Evolutionary conservation across 1,139 yeast genomes (phyloP).

Genomic region (Taphrina flavorubra): DNA sequence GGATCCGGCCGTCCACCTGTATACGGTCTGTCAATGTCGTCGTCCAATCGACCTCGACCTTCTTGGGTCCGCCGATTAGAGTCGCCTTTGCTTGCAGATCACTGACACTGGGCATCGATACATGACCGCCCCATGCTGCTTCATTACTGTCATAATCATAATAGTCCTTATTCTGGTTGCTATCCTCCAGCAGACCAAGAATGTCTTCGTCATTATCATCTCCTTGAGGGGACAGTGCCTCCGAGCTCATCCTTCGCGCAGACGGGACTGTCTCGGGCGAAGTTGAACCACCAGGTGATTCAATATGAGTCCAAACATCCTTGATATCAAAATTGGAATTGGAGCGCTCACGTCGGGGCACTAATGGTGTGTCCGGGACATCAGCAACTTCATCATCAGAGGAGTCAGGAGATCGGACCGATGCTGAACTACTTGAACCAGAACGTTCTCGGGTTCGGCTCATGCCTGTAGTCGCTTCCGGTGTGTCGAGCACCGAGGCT

Average conservation of each 20-base stretch:
- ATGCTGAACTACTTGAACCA: constrained; percentile 5
- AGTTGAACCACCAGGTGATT: background rate
- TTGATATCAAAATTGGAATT: constrained; percentile 34
- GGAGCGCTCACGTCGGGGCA: constrained; percentile 17
- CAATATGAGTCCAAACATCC: constrained; percentile 32
- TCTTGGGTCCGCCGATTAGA: constrained; percentile 56
- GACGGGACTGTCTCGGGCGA: constrained; percentile 3
- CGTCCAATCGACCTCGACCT: constrained; percentile 46
- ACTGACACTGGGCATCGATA: constrained; percentile 63
- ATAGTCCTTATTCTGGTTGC: constrained; percentile 25
- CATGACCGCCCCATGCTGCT: constrained; percentile 62
- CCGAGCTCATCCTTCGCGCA: background rate
- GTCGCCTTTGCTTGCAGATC: constrained; percentile 57
- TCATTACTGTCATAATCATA: background rate
- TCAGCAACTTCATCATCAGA: constrained; percentile 1
- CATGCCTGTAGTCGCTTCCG: constrained; percentile 1
- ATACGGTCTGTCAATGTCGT: constrained; percentile 48
- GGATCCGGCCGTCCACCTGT: constrained; percentile 69
- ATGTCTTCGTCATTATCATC: constrained; percentile 27
- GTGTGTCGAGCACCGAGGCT: constrained; percentile 6
- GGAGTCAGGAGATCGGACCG: constrained; percentile 18
- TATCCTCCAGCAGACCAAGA: constrained; percentile 15
- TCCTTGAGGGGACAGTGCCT: background rate
- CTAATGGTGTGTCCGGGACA: background rate
- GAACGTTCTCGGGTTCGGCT: background rate